A percentile compares a stretch with the other conserved stretches of the same genome.
These are phyloP conservation scores for Pinus tabuliformis DNA, from an alignment of 75 land plant genomes.

Conservation along the genomic window DNA sequence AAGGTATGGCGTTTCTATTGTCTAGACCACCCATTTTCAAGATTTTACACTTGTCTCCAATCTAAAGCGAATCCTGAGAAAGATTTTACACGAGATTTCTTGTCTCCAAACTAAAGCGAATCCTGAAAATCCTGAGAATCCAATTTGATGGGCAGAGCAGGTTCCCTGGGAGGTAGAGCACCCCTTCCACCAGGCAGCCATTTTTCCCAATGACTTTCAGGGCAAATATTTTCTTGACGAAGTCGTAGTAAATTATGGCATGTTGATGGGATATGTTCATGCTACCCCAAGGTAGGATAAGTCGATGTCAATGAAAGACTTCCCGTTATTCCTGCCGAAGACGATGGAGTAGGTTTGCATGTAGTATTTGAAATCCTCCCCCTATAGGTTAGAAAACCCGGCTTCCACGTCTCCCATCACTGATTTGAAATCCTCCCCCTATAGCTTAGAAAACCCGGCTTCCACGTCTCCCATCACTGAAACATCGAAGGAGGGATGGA, in stretches of 20 bases:
- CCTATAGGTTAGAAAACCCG: slow-evolving; percentile 96
- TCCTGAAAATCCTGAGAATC: slow-evolving; percentile 95
- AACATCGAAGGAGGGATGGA: too few relatives aligned
- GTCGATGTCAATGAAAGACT: slow-evolving; percentile 90
- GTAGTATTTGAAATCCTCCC: slow-evolving; percentile 75
- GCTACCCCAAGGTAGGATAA: slow-evolving; percentile 91
- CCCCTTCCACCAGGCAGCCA: slow-evolving; percentile 89
- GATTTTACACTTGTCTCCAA: slow-evolving; percentile 61
- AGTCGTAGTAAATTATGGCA: slow-evolving; percentile 97
- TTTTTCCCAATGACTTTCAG: slow-evolving; percentile 94
- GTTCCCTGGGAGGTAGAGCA: slow-evolving; percentile 73
- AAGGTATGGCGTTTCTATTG: too few relatives aligned
- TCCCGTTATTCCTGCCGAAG: slow-evolving; percentile 87
- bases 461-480: slow-evolving; percentile 41
- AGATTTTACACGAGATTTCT: slow-evolving; percentile 54
- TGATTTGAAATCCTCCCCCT: slow-evolving; percentile 92
- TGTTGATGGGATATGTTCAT: slow-evolving; percentile 98
- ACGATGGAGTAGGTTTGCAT: slow-evolving; percentile 98
- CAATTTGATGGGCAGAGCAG: slow-evolving; percentile 85
- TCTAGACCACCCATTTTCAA: too few relatives aligned
- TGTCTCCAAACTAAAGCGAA: slow-evolving; percentile 93
- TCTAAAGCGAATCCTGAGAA: slow-evolving; percentile 87
- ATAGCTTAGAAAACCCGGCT: slow-evolving; percentile 96
- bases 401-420: slow-evolving; percentile 57
- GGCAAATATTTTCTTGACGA: slow-evolving; percentile 80